These are phyloP conservation scores for Penicillium riverlandense DNA, from an alignment of 495 filamentous ascomycete species.

Conservation along the genomic window DNA sequence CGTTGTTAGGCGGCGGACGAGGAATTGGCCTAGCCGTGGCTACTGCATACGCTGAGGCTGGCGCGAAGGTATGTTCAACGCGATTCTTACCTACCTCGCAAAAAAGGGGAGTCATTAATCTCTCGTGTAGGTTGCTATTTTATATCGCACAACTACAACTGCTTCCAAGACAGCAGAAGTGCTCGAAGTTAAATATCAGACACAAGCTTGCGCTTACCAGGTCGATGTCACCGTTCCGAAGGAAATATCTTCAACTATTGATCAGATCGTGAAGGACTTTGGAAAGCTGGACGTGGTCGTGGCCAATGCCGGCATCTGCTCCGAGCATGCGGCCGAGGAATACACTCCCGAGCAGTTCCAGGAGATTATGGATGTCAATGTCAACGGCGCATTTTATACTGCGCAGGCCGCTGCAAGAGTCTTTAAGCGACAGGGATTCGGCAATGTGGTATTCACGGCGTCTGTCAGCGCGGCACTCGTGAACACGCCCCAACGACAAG, in stretches of 20 bases:
- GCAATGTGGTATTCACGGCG: conserved; percentile 20
- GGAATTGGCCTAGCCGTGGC: background rate
- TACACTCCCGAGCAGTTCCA: conserved; percentile 8
- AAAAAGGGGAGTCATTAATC: background rate
- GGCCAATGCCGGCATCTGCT: conserved; percentile 64
- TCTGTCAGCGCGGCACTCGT: conserved; percentile 20
- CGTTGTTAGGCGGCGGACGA: background rate
- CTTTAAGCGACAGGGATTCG: conserved; percentile 20
- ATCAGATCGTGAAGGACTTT: conserved; percentile 1
- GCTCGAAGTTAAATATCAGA: background rate
- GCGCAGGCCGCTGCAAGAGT: conserved; percentile 25
- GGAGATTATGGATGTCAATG: conserved; percentile 24
- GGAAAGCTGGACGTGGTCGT: conserved; percentile 65
- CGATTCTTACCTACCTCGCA: background rate
- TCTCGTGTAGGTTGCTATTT: background rate
- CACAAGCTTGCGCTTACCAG: background rate
- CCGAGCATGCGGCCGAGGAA: conserved; percentile 9
- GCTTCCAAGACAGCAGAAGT: background rate
- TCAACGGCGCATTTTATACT: conserved; percentile 29
- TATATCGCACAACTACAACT: background rate
- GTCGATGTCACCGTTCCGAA: background rate
- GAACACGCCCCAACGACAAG: conserved; percentile 23
- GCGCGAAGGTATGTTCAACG: background rate
- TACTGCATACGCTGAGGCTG: background rate
- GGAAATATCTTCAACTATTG: background rate